Base-by-base conservation (phyloP, 1,284 basidiomycete species). In the Ustilago sp. region DNA sequence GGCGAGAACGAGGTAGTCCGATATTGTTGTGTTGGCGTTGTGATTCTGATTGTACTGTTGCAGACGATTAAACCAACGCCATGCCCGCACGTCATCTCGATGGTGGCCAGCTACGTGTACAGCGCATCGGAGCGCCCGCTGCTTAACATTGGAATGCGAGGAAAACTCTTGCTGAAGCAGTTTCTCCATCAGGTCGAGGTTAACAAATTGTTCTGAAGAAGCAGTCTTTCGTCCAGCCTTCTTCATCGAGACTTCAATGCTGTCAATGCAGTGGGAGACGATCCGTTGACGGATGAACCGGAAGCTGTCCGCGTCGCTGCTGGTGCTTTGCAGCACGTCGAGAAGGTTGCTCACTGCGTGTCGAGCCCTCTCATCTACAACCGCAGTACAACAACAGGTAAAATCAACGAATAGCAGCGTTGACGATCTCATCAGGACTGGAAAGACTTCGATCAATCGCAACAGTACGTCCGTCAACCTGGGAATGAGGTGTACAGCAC, bases 301-400 rank as follows among this genome's bases (percentile, higher is more conserved):
- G 43, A 45, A 45, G 7, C 7, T 15, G 15, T 54, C 32, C n/a
- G 43, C n/a, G 15, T 45, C 23, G 8, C 23, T 31, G 32, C 43
- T 34, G 7, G 56, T 59, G 5, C 32, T 28, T 19, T 48, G 45
- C 9, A 73, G 51, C 32, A 48, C 47, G 38, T 68, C 64, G 5
- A 73, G 35, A 5, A 73, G 19, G n/a, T 39, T 35, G 5, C 36
- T 57, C 9, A 73, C 28, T 2, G 64, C 70, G 35, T 56, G 23
- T 23, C 70, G 70, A 23, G 70, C 57, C 12, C 70, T 55, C 7
- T 73, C 60, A 31, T 73, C 70, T 17, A 53, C 41, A 13, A 67
- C 7, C 6, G 34, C 38, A 2, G 59, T 72, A 31, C 60, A 67
- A 19, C 52, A 19, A 9, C 47, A 28, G 6, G 47, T 54, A 15